Evolutionary conservation across 768 basidiomycete genomes (phyloP).

Genomic region (Sutorius australiensis): DNA sequence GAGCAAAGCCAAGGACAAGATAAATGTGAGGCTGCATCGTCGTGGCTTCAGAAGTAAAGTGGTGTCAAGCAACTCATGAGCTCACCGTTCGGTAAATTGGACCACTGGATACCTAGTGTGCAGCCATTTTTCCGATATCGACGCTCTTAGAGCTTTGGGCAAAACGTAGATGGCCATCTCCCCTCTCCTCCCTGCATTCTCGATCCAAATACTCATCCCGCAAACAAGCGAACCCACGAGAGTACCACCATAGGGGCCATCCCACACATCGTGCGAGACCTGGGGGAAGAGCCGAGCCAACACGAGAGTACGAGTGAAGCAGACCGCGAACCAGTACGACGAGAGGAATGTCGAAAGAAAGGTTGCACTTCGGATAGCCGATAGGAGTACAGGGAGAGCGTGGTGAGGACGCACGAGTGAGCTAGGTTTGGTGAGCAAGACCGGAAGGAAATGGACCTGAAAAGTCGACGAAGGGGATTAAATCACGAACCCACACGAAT

Average conservation of each 20-base stretch:
- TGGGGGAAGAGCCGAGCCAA: slow-evolving; percentile 60
- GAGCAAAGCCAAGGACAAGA: slow-evolving; percentile 61
- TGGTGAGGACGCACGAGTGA: slow-evolving; percentile 45
- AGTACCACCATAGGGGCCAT: slow-evolving; percentile 68
- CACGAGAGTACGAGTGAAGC: slow-evolving; percentile 61
- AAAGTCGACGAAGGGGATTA: not conserved
- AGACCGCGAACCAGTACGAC: slow-evolving; percentile 67
- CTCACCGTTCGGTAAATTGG: slow-evolving; percentile 54
- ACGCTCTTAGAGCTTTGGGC: slow-evolving; percentile 63
- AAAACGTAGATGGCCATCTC: slow-evolving; percentile 81
- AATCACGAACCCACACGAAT: not conserved
- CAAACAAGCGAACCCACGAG: slow-evolving; percentile 66
- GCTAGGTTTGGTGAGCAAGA: slow-evolving; percentile 56
- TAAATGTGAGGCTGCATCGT: slow-evolving; percentile 48
- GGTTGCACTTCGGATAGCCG: slow-evolving; percentile 59
- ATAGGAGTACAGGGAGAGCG: slow-evolving; percentile 40
- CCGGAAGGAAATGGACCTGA: slow-evolving; percentile 69
- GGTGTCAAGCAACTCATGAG: not conserved
- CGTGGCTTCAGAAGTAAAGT: slow-evolving; percentile 8
- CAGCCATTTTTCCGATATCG: slow-evolving; percentile 53
- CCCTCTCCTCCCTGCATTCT: slow-evolving; percentile 64
- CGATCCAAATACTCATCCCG: slow-evolving; percentile 75
- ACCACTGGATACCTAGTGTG: slow-evolving; percentile 40
- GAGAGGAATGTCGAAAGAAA: slow-evolving; percentile 73
- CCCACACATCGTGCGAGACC: slow-evolving; percentile 76